These are phyloP conservation scores for Arxiozyma telluris DNA, from an alignment of 1,139 yeast genomes.

Conservation along the genomic window DNA sequence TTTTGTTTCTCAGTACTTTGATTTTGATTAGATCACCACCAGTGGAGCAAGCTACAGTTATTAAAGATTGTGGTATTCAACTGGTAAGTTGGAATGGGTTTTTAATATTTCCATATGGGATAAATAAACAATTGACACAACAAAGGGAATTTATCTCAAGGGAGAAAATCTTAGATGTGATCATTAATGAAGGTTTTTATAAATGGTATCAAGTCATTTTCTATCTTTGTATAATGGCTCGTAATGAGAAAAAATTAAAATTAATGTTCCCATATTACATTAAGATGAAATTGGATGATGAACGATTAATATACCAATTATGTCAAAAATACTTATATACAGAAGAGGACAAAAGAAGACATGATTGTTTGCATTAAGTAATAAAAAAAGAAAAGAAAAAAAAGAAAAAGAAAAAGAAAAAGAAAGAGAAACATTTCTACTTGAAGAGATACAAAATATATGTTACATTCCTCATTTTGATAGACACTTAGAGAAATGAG, in stretches of 20 bases:
- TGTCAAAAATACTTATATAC: slow-evolving; percentile 17
- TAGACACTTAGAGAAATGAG: no score
- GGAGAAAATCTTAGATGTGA: slow-evolving; percentile 46
- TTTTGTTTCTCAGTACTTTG: slow-evolving; percentile 1
- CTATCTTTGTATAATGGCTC: slow-evolving; percentile 50
- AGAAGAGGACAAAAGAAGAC: slow-evolving; percentile 4
- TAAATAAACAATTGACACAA: slow-evolving; percentile 10
- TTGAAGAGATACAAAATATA: no score
- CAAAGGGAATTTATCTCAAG: slow-evolving; percentile 41
- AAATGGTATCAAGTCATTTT: slow-evolving; percentile 52
- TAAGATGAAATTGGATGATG: slow-evolving; percentile 15
- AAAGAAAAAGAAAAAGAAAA: no score
- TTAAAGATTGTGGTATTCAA: slow-evolving; percentile 30
- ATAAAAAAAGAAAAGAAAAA: no score
- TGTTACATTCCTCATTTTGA: no score
- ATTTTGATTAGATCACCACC: slow-evolving; percentile 17
- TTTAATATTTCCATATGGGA: slow-evolving; percentile 14
- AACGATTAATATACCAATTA: slow-evolving; percentile 13
- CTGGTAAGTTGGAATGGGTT: slow-evolving; percentile 18
- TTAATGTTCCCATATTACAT: slow-evolving; percentile 30
- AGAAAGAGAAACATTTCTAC: no score
- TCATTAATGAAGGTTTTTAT: slow-evolving; percentile 57
- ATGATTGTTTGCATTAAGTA: not conserved
- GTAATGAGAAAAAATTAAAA: slow-evolving; percentile 25
- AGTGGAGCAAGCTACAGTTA: slow-evolving; percentile 23